Evolutionary conservation across 2,329 filamentous ascomycete species (phyloP), one percentile per base, ranked within the genome.

Genomic region (Pestalotiopsis sp.): DNA sequence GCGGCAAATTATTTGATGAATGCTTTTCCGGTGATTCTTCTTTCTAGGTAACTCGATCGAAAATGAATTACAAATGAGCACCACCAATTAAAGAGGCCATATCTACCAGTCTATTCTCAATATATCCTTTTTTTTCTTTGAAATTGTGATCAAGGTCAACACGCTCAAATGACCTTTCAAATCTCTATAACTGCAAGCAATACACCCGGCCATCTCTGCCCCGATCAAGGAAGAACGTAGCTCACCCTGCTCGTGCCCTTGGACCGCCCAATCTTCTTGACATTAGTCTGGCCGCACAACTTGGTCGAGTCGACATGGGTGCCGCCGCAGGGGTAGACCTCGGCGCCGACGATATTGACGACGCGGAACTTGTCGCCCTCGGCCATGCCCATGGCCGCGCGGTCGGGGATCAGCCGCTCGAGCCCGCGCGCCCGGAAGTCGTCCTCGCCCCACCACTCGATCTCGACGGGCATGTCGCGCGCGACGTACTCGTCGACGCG

Each of bases 301-400:
- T 85, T 83, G 23, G 90, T 91, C 20, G 80, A 85, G 38, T 86
- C 82, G 3, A 93, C 91, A 81, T 94, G 92, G 31, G 92, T 94
- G 0, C 92, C 92, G 7, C 92, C 92, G 77, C 92, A 94, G 1
- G 92, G 91, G 81, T 94, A 93, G 31, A 86, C 86, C 72, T 91
- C 92, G 0, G 87, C 86, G 0, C 91, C 91, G 0, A 88, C 86
- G 69, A 94, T 92, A 69, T 88, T 86, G 27, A 93, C 91, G 0
- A 93, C 90, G 9, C 92, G 83, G 39, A 91, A 88, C 76, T 87
- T 89, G 72, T 86, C 86, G 27, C 85, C 87, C 41, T 72, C 73
- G 56, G 71, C 72, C 76, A 78, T 78, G 27, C 78, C 78, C 75
- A 79, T 79, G 62, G 67, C 74, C 58, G 75, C 79, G 41, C 79